Base-by-base conservation (phyloP, 179 eudicot genomes). In the Beta corolliflora region DNA sequence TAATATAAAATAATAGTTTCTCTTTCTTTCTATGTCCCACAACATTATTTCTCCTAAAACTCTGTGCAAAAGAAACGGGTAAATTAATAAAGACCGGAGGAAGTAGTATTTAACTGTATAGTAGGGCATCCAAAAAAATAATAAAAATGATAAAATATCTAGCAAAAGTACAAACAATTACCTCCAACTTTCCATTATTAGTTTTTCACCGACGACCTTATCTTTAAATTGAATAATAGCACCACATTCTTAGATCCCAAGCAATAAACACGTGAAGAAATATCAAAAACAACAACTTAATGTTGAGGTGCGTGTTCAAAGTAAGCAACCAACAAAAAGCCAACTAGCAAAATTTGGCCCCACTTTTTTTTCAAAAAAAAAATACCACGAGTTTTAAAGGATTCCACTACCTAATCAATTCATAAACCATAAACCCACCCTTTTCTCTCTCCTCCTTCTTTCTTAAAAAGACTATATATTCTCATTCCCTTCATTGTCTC, bases 261-360 rank as follows among this genome's bases (percentile, higher is more conserved):
- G 79, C 80, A 81, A 81, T 59, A 56, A 77, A 81, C 84, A 81
- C 79, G 84, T 81, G 84, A 81, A 66, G 0, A 81, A 25, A 75
- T 2, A 15, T 8, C 13, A 5, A 14, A 10, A 0, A 19, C 8
- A 4, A 21, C 56, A n/a, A 71, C 75, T 70, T 70, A 55, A 50
- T 1, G 50, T 48, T 13, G 21, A 76, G 15, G 18, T 44, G 25
- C 12, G 73, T 5, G 45, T 41, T 41, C 9, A 16, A 11, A 12
- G 50, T 13, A 66, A 61, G 41, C 52, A 14, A 41, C 50, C 50
- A 36, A 31, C 11, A 50, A n/a, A 25, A 55, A 25, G 19, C 73
- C 76, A 41, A 72, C 76, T 15, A 5, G 11, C 5, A 53, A 13
- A 36, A 36, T 36, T 36, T 36, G 41, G 41, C 41, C 41, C 41